These are phyloP conservation scores for Elongisporangium senticosum DNA, from an alignment of 352 stramenopile genomes.

Conservation along the genomic window DNA sequence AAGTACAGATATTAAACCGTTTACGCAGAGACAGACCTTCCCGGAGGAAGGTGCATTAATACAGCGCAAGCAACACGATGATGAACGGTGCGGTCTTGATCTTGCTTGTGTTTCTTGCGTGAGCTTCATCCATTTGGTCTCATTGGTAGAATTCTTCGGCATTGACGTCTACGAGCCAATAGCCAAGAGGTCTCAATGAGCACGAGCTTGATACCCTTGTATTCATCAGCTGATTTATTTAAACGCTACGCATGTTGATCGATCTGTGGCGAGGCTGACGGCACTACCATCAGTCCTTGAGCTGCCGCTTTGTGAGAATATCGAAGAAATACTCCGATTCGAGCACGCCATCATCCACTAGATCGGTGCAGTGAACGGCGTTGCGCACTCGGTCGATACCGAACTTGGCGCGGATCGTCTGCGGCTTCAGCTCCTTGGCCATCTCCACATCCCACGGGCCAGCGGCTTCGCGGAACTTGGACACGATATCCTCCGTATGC, in stretches of 20 bases:
- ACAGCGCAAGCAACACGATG: background rate
- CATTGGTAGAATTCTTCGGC: background rate
- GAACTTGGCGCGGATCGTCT: constrained; percentile 87
- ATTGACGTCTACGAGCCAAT: background rate
- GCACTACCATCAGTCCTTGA: background rate
- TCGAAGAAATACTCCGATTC: constrained; percentile 94
- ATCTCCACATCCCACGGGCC: constrained; percentile 91
- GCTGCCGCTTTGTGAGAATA: constrained; percentile 76
- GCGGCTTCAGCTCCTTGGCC: constrained; percentile 87
- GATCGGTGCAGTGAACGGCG: constrained; percentile 92
- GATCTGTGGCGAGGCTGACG: background rate
- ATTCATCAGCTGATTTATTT: background rate
- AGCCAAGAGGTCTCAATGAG: background rate
- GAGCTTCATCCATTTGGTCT: background rate
- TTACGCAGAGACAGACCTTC: constrained; percentile 1
- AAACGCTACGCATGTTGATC: background rate
- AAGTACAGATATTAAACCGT: constrained; percentile 95
- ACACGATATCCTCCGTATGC: constrained; percentile 44
- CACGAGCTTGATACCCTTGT: background rate
- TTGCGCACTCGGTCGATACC: constrained; percentile 86
- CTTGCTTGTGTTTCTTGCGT: background rate
- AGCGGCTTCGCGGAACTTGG: constrained; percentile 74
- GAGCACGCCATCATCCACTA: constrained; percentile 85
- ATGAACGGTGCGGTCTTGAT: background rate
- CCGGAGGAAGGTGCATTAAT: background rate